These are phyloP conservation scores for Chlorociboria aeruginascens DNA, from an alignment of 495 filamentous ascomycete genomes.

Conservation along the genomic window DNA sequence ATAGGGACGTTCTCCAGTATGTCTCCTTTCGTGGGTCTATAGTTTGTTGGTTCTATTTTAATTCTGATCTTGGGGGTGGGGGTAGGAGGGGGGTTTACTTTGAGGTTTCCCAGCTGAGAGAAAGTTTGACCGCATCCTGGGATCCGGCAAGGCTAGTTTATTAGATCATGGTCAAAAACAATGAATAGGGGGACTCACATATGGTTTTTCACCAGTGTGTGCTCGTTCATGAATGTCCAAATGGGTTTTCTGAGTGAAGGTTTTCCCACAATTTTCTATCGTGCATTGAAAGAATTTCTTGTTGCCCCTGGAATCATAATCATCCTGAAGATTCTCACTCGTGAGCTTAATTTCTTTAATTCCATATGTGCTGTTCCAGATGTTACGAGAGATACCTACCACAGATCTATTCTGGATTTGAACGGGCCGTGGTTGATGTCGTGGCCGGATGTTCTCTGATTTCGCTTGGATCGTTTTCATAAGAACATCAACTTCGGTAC, in stretches of 20 bases:
- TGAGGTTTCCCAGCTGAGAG: conserved; percentile 80
- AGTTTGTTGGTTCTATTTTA: conserved; percentile 5
- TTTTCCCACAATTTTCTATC: conserved; percentile 65
- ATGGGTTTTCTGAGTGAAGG: conserved; percentile 86
- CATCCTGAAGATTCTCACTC: conserved; percentile 21
- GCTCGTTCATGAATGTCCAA: conserved; percentile 83
- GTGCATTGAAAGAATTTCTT: conserved; percentile 67
- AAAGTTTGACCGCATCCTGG: conserved; percentile 69
- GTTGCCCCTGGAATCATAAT: conserved; percentile 4
- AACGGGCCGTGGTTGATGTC: conserved; percentile 22
- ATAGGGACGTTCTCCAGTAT: conserved; percentile 83
- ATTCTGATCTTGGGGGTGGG: background rate
- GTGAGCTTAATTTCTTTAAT: conserved; percentile 9
- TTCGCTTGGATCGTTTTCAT: conserved; percentile 88
- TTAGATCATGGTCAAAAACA: conserved; percentile 2
- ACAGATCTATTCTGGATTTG: conserved; percentile 11
- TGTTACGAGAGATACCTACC: conserved; percentile 8
- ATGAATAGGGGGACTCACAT: conserved; percentile 43
- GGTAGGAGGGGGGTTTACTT: conserved; percentile 39
- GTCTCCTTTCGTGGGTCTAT: conserved; percentile 73
- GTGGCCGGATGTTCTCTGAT: conserved; percentile 29
- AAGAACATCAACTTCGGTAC: conserved; percentile 76
- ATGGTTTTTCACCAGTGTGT: conserved; percentile 85
- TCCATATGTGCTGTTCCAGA: background rate
- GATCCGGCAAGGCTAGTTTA: conserved; percentile 54